Evolutionary conservation across 495 filamentous ascomycete species (phyloP).

Genomic region (Trichodelitschia bisporula): DNA sequence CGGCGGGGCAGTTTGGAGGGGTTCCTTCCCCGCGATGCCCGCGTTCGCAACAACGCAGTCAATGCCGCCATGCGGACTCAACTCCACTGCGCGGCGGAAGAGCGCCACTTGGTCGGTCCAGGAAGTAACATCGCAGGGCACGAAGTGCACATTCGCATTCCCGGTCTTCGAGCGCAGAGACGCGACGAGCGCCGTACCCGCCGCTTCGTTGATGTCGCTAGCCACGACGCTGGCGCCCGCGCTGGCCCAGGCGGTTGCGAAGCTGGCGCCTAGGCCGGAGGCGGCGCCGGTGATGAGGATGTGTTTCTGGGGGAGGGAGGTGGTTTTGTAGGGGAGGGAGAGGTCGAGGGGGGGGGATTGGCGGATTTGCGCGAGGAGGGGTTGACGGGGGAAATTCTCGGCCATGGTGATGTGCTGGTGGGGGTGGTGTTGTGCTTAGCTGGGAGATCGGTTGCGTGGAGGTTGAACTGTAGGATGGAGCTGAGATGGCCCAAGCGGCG

Average conservation of each 20-base stretch:
- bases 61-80: slow-evolving; percentile 28
- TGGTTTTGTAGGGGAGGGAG: slow-evolving; percentile 8
- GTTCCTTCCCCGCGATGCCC: slow-evolving; percentile 24
- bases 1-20: slow-evolving; percentile 15
- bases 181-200: slow-evolving; percentile 9
- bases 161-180: slow-evolving; percentile 13
- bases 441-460: too few species aligned
- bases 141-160: slow-evolving; percentile 22
- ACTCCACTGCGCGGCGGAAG: slow-evolving; percentile 27
- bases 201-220: slow-evolving; percentile 13
- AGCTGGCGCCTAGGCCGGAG: slow-evolving; percentile 15
- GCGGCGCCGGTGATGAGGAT: slow-evolving; percentile 23
- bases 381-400: too few species aligned
- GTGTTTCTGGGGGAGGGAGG: slow-evolving; percentile 15
- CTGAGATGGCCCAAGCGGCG: too few species aligned
- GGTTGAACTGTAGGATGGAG: too few species aligned
- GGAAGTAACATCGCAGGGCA: slow-evolving; percentile 29
- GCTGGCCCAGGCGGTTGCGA: slow-evolving; percentile 12
- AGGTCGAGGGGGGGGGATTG: slow-evolving; percentile 14
- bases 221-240: slow-evolving; percentile 12
- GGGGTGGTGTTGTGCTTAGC: too few species aligned
- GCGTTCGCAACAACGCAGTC: slow-evolving; percentile 45
- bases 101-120: slow-evolving; percentile 35
- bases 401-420: too few species aligned
- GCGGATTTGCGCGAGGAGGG: too few species aligned